phyloP scores from a whole-genome alignment of 345 rosid species.

The Rhizophora apiculata region DNA sequence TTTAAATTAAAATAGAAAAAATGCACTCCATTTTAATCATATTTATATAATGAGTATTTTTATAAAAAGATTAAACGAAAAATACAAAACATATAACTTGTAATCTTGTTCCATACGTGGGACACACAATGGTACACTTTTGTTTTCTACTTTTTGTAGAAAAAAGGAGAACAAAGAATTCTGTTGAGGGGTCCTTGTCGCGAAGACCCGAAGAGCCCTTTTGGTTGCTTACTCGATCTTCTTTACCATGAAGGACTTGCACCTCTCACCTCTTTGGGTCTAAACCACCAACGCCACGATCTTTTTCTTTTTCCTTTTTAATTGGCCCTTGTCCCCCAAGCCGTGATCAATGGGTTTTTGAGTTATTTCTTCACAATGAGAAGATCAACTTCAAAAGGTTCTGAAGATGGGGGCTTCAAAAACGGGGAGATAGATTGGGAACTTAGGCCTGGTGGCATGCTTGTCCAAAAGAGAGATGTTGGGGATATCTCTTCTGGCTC shows the following conservation, averaged over 20 bases:
- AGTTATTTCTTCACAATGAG: constrained; percentile 20
- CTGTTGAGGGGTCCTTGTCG: constrained; percentile 14
- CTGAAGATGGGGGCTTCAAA: constrained; percentile 11
- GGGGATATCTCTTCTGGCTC: constrained; percentile 29
- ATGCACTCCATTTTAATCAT: no score
- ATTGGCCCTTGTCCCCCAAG: neutral
- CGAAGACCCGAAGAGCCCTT: neutral
- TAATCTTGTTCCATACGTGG: no score
- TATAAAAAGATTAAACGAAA: no score
- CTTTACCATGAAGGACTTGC: neutral
- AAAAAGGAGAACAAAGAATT: neutral
- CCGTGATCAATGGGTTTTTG: constrained; percentile 1
- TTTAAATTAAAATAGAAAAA: no score
- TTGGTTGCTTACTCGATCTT: constrained; percentile 27
- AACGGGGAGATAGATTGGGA: constrained; percentile 45
- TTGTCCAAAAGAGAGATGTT: constrained; percentile 45
- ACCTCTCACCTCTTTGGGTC: constrained; percentile 7
- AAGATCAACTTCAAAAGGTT: constrained; percentile 30
- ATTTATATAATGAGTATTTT: no score
- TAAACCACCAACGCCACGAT: constrained; percentile 17
- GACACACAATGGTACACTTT: no score
- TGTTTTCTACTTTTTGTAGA: no score
- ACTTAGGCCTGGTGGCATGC: constrained; percentile 54
- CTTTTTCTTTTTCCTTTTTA: neutral
- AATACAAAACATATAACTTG: no score